Base-by-base conservation (phyloP, 495 filamentous ascomycete species). In the Neurospora sp. region DNA sequence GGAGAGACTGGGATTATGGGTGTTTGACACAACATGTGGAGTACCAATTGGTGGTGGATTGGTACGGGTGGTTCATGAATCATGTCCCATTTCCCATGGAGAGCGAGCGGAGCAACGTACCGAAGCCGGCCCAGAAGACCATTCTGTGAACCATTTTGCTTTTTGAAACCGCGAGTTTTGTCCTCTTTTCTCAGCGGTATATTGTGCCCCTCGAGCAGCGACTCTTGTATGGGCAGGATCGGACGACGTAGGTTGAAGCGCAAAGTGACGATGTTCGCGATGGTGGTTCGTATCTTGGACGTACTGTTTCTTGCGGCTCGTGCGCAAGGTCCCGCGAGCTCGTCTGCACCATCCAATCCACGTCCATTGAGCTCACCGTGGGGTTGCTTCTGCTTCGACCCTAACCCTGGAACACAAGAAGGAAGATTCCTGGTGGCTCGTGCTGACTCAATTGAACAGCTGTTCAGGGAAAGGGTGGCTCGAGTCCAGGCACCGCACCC, bases 61-160 rank as follows among this genome's bases (percentile, higher is more conserved):
- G 37, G 18, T 59, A 10, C 10, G 48, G 48, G 48, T 27, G 53
- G 53, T 35, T 65, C 53, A 65, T 65, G 53, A 65, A 35, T 65
- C 38, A 70, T 48, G 69, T 42, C 40, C 69, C 18, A 22, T 14
- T 44, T 37, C 44, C 74, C 70, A 75, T 75, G 69, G 61, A 72
- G 71, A 70, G 70, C 40, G 61, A 61, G 41, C 16, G 73, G 71
- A 73, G 73, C 71, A 38, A 84, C 86, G 79, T 91, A 99, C 96
- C 96, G 90, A 98, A 97, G 88, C 92, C 91, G 78, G 89, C 88
- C 96, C 96, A 99, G 89, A 98, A 97, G 82, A 97, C 83, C 82
- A 97, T 88, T 85, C 94, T 93, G 87, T 77, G 76, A 71, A 89
- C 85, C 86, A 88, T 88, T 81, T 78, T 75, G 40, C 22, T 37